A percentile compares a stretch with the other conserved stretches of the same genome.
Evolutionary conservation across 169 alveolate genomes (phyloP).

Genomic region (Plasmodium coatneyi): DNA sequence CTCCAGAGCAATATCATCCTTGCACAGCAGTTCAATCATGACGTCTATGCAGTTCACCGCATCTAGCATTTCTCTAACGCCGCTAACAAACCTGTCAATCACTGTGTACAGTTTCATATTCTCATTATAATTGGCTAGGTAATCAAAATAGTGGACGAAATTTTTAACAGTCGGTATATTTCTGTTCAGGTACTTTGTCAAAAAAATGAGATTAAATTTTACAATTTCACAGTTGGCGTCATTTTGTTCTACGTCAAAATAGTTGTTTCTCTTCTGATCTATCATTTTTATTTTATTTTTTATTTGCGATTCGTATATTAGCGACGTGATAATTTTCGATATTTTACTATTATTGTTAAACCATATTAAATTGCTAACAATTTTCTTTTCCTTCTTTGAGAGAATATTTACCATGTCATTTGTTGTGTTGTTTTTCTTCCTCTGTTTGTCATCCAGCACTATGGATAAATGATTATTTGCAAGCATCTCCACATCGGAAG

Average conservation of each 20-base stretch:
- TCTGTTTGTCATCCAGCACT: background rate
- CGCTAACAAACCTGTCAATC: conserved; percentile 60
- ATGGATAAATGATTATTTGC: background rate
- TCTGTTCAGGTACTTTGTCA: conserved; percentile 62
- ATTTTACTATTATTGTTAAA: conserved; percentile 68
- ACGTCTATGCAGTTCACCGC: conserved; percentile 32
- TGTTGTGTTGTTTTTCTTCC: background rate
- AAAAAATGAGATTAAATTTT: conserved; percentile 34
- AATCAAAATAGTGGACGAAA: conserved; percentile 75
- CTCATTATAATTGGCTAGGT: conserved; percentile 65
- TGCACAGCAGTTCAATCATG: conserved; percentile 53
- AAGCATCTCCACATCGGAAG: background rate
- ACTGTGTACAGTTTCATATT: conserved; percentile 62
- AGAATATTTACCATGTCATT: background rate
- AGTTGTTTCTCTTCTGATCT: conserved; percentile 39
- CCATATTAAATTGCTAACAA: conserved; percentile 63
- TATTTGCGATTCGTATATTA: conserved; percentile 67
- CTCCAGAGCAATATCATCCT: background rate
- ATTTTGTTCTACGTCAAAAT: conserved; percentile 58
- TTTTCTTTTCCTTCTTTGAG: conserved; percentile 68
- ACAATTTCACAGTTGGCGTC: conserved; percentile 60
- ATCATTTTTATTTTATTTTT: conserved; percentile 41
- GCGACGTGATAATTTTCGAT: conserved; percentile 34
- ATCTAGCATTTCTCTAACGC: conserved; percentile 60
- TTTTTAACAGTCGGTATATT: conserved; percentile 72